Percentiles rank a stretch among this genome's conserved stretches.
Evolutionary conservation across 805 yeast species (phyloP).

Genomic region (Candida ascalaphidarum): DNA sequence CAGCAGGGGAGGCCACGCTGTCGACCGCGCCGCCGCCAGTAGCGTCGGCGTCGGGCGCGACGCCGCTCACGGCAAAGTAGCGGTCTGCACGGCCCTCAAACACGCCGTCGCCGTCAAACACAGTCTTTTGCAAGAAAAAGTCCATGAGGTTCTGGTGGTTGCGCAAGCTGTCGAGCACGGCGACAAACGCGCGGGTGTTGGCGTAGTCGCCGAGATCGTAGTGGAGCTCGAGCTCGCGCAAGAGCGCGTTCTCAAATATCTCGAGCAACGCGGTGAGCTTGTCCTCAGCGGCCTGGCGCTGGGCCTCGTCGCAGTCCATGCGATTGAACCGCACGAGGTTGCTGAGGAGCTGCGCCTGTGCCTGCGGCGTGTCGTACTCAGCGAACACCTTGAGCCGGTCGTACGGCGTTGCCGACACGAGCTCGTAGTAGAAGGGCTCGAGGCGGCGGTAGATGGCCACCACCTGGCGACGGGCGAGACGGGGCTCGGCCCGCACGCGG

Average conservation of each 20-base stretch:
- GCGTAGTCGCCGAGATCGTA: constrained; percentile 38
- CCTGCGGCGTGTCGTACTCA: constrained; percentile 39
- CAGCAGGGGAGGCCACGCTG: no score
- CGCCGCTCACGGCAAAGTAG: no score
- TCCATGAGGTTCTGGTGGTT: constrained; percentile 36
- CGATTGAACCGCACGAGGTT: constrained; percentile 32
- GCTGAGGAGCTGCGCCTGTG: constrained; percentile 39
- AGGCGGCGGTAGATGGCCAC: constrained; percentile 29
- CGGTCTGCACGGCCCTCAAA: not conserved
- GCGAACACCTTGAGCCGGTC: constrained; percentile 38
- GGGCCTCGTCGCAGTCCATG: constrained; percentile 21
- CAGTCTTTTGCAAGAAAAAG: constrained; percentile 34
- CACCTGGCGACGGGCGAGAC: constrained; percentile 30
- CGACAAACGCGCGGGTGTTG: constrained; percentile 25
- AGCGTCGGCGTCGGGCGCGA: no score
- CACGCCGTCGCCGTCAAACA: constrained; percentile 31
- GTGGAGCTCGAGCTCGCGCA: constrained; percentile 59
- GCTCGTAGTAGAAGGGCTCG: constrained; percentile 37
- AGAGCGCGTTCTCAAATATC: constrained; percentile 61
- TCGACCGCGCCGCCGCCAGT: no score
- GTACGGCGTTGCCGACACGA: constrained; percentile 30
- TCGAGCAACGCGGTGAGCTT: constrained; percentile 51
- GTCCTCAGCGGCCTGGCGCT: constrained; percentile 20
- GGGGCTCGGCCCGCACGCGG: constrained; percentile 12
- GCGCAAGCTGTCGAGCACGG: constrained; percentile 24